Evolutionary conservation across 305 asterid genomes (phyloP), one percentile per base, ranked within the genome.

Genomic region (Stenogyne calaminthoides): DNA sequence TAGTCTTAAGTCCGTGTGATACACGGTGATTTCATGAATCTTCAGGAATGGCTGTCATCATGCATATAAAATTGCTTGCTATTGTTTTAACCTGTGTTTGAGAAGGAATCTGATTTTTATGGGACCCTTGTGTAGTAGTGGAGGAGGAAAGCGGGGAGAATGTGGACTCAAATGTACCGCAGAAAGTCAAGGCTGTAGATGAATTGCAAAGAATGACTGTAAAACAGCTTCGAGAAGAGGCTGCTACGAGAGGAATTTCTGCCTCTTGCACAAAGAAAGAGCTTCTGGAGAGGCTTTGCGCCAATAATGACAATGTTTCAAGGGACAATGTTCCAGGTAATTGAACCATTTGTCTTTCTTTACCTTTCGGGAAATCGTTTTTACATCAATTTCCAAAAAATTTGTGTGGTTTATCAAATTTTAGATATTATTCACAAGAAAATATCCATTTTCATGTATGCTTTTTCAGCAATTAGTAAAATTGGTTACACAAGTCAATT

Each of bases 181-280:
- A 10, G 69, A 74, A 84, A 42, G 69, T 73, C 73, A 82, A 76
- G 81, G 64, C 74, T 29, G 37, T 65, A 29, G 90, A 88, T 70
- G 77, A 82, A 83, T 76, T 84, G 71, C 73, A 63, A 55, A 69
- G 39, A 42, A 80, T 86, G 90, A 81, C 71, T 62, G 36, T 84
- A 36, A 89, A 85, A 62, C 88, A 89, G 76, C 86, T 89, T 10
- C 87, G 90, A n/a, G 88, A 86, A 74, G 82, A 82, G 80, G 90
- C 92, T 5, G 34, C 25, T 27, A 61, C 42, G n/a, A 78, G 78
- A 22, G 90, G 89, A 64, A 62, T 89, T 77, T 80, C 82, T 59
- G 25, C 84, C 1, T 47, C 77, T 8, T 87, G 91, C 75, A 82
- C 91, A 9, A 89, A 83, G 84, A 89, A 84, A 60, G 89, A 84